Percentiles rank a stretch among this genome's conserved stretches.
phyloP scores from a whole-genome alignment of 192 early-diverging fungal genomes.

The Gryganskiella cystojenkinii region DNA sequence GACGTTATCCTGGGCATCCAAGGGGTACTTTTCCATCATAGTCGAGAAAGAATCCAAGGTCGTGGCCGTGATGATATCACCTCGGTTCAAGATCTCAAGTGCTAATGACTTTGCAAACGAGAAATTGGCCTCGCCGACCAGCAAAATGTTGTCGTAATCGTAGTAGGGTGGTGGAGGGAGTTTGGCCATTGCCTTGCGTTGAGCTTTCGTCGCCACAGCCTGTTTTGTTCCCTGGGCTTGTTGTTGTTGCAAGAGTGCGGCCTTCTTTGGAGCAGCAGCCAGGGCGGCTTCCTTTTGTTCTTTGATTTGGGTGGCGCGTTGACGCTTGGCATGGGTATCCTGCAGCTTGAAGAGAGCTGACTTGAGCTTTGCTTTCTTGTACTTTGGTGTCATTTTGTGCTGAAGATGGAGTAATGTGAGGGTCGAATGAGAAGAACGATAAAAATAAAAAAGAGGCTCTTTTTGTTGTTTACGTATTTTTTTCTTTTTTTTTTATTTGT shows the following conservation, averaged over 20 bases:
- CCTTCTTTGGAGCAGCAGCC: conserved; percentile 18
- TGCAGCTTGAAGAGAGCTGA: conserved; percentile 33
- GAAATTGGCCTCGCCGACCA: conserved; percentile 96
- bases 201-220: conserved; percentile 19
- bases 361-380: conserved; percentile 50
- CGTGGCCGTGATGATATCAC: conserved; percentile 77
- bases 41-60: conserved; percentile 77
- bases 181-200: conserved; percentile 41
- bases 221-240: not conserved
- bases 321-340: conserved; percentile 36
- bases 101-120: conserved; percentile 84
- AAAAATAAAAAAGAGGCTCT: not conserved
- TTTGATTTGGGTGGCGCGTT: conserved; percentile 39
- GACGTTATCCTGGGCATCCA: conserved; percentile 75
- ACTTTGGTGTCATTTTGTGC: conserved; percentile 31
- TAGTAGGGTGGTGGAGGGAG: conserved; percentile 60
- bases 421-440: not conserved
- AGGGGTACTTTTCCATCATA: conserved; percentile 77
- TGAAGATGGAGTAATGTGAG: not conserved
- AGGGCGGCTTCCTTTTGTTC: conserved; percentile 42
- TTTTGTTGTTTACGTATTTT: too few species aligned
- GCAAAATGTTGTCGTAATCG: conserved; percentile 68
- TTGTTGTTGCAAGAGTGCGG: not conserved
- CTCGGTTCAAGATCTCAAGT: conserved; percentile 63
- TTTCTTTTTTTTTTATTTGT: too few species aligned